phyloP scores from a whole-genome alignment of 2,329 filamentous ascomycete species.

The Fusarium cyanostomum region DNA sequence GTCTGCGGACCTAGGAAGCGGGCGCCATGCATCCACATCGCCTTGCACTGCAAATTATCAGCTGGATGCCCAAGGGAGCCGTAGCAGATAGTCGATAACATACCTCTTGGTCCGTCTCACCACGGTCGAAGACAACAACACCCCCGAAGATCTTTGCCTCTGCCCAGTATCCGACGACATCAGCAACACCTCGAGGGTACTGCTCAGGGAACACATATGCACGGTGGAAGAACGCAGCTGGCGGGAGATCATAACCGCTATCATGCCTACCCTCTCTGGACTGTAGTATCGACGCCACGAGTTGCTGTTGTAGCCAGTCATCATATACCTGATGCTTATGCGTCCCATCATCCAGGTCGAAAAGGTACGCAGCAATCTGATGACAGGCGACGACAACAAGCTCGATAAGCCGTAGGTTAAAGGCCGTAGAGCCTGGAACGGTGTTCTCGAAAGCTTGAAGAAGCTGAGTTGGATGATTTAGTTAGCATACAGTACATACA shows the following conservation, averaged over 20 bases:
- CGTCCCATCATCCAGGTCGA: neutral
- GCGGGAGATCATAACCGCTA: neutral
- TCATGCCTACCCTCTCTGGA: neutral
- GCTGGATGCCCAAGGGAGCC: neutral
- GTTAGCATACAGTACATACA: neutral
- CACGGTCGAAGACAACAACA: slow-evolving; percentile 14
- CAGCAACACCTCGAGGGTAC: slow-evolving; percentile 9
- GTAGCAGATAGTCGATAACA: neutral
- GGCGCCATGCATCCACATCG: slow-evolving; percentile 1
- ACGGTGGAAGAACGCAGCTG: neutral
- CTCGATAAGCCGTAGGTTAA: slow-evolving; percentile 14
- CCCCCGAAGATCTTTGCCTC: slow-evolving; percentile 27
- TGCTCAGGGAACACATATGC: neutral
- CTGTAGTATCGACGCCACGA: neutral
- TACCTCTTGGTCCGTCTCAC: slow-evolving; percentile 16
- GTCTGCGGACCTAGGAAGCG: neutral
- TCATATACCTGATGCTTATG: slow-evolving; percentile 9
- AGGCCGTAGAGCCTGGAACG: rapidly evolving
- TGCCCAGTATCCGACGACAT: slow-evolving; percentile 26
- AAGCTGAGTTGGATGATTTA: neutral
- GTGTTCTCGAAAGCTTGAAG: neutral
- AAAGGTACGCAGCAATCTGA: neutral
- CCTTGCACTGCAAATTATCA: slow-evolving; percentile 3
- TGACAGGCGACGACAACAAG: slow-evolving; percentile 10
- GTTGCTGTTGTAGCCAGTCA: neutral